Evolutionary conservation across 108 stramenopile species (phyloP), one percentile per base, ranked within the genome.

Genomic region (Nitzschia sp.): DNA sequence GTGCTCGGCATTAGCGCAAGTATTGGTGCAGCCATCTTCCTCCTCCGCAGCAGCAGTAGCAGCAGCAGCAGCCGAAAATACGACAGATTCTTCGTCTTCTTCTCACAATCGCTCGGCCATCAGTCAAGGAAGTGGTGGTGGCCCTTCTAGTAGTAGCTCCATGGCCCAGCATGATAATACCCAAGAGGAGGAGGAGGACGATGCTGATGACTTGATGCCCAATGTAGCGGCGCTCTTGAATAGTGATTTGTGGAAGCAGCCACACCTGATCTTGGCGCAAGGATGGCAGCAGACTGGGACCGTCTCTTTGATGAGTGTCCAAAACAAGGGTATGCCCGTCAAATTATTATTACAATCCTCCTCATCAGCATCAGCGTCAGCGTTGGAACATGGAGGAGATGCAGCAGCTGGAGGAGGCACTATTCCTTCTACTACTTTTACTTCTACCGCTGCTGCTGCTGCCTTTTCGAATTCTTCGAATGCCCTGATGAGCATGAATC

Each of bases 211-310:
- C 21, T 15, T 19, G 16, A 15, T 4, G 6, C 17, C 19, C 34
- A 28, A 35, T 21, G 5, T 38, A 5, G 9, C 22, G 6, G 19
- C 21, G 19, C 41, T 76, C 0, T 41, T 76, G 2, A 53, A 36
- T n/a, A 69, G 68, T 16, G 75, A 76, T 64, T 53, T 76, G 3
- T 76, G 75, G 75, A 59, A 53, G 30, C 75, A 76, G 34, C 75
- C 75, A 4, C 63, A 69, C 55, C 32, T 50, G 19, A 58, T 76
- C 27, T 31, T 76, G 45, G 75, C 75, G 5, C 15, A 27, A 13
- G 75, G 75, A 44, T 69, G 48, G 44, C 38, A 41, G 13, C 21
- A 46, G 2, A 30, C 50, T 47, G 74, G 67, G 25, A 67, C 59
- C 34, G 54, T 75, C 0, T 60, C 66, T 3, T 47, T 69, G 32